A percentile compares a stretch with the other conserved stretches of the same genome.
These are phyloP conservation scores for Candida nanaspora DNA, from an alignment of 805 yeast genomes.

Conservation along the genomic window DNA sequence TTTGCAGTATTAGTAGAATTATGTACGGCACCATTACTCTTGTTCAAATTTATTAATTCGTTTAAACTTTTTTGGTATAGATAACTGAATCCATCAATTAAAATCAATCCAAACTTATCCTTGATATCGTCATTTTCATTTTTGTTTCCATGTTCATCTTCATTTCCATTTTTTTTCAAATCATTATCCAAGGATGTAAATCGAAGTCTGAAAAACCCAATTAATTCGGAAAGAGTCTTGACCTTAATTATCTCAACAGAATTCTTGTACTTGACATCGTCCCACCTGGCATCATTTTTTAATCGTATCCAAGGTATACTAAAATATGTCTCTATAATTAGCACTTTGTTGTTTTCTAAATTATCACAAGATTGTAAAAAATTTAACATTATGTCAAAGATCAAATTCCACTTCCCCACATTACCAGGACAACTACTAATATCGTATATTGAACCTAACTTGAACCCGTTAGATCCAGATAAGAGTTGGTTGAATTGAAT, in stretches of 20 bases:
- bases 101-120: slow-evolving; percentile 14
- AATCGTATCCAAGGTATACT: slow-evolving; percentile 22
- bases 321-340: slow-evolving; percentile 10
- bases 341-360: slow-evolving; percentile 4
- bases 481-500: not conserved
- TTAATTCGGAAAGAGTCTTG: slow-evolving; percentile 14
- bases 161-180: not conserved
- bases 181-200: not conserved
- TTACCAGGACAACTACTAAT: slow-evolving; percentile 20
- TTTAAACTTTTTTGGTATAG: slow-evolving; percentile 12
- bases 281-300: slow-evolving; percentile 4
- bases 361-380: slow-evolving; percentile 3
- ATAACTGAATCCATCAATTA: slow-evolving; percentile 22
- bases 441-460: slow-evolving; percentile 18
- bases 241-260: slow-evolving; percentile 11
- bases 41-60: not conserved
- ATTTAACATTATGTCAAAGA: slow-evolving; percentile 13
- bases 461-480: slow-evolving; percentile 11
- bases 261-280: not conserved
- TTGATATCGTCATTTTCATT: slow-evolving; percentile 9
- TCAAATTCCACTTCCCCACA: slow-evolving; percentile 20
- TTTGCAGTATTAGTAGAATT: not conserved
- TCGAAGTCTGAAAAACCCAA: slow-evolving; percentile 1
- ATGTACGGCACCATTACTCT: too few relatives aligned
- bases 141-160: not conserved